Evolutionary conservation across 805 yeast species (phyloP), one percentile per base, ranked within the genome.

Genomic region (Scheffersomyces ergatensis): DNA sequence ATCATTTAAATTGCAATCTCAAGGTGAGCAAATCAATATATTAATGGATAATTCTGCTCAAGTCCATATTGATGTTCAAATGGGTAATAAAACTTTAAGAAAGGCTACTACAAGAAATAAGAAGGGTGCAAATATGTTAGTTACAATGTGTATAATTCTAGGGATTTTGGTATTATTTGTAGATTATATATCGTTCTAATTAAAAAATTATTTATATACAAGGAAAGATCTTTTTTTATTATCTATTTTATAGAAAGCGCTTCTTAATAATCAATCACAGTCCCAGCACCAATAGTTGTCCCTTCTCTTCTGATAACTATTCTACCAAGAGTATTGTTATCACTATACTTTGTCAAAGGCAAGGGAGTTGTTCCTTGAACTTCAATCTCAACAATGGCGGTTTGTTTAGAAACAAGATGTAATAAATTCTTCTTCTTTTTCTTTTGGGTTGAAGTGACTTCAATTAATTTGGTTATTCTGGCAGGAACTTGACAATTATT

Each of bases 401-500:
- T 63, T 48, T 78, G 82, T 39, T 79, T 77, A 19, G 84, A 75
- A 9, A 76, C 73, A 43, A 86, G 61, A 57, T 83, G 90, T 54
- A 62, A 67, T 44, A 63, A 57, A 40, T 78, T 71, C 43, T 81
- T 79, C 25, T 46, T 39, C 44, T 45, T 53, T 37, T 44, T 41
- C 45, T 60, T 63, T 36, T 50, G 53, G 5, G 49, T 43, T 16
- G 60, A 58, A 5, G 50, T 51, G 13, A 60, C 49, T 24, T 47
- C 55, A 13, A 65, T 38, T 49, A 81, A 72, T 44, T 74, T 74
- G 33, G 70, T 54, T 16, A 89, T 65, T 47, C 82, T 76, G 4
- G 89, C 89, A 1, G 93, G 87, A 32, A 79, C 77, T 33, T 83
- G 80, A 19, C 80, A 73, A 42, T 87, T 82, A 46, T 90, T 89